These are phyloP conservation scores for Pseudozyma hubeiensis DNA, from an alignment of 1,284 basidiomycete genomes.

Conservation along the genomic window DNA sequence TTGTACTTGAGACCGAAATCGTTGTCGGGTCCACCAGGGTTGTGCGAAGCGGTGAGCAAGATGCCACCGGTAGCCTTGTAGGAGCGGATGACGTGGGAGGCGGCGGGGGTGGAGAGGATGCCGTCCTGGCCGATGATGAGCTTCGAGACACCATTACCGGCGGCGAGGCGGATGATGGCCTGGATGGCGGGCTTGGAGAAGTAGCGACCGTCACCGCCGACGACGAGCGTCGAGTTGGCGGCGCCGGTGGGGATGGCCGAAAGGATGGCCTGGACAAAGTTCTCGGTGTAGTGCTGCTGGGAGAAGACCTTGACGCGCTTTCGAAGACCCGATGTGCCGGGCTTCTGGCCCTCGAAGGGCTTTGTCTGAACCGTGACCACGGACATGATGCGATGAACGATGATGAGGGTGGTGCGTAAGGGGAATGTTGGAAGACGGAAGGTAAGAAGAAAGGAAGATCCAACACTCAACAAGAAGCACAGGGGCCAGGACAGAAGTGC, in stretches of 20 bases:
- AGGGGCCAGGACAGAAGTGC: neutral
- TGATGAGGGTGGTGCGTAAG: neutral
- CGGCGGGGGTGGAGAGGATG: conserved; percentile 96
- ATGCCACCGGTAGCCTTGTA: conserved; percentile 98
- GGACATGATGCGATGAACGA: conserved; percentile 47
- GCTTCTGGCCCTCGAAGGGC: conserved; percentile 68
- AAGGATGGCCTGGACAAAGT: conserved; percentile 95
- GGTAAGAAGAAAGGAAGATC: neutral
- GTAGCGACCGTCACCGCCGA: conserved; percentile 96
- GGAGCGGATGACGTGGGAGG: conserved; percentile 92
- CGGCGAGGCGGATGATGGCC: conserved; percentile 88
- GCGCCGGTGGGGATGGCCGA: conserved; percentile 85
- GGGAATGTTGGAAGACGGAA: neutral
- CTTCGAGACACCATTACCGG: conserved; percentile 76
- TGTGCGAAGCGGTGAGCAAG: conserved; percentile 96
- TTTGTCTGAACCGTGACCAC: conserved; percentile 61
- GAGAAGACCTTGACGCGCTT: conserved; percentile 69
- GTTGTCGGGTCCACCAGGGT: conserved; percentile 94
- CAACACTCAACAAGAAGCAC: too few relatives aligned
- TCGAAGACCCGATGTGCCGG: conserved; percentile 67
- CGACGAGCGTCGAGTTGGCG: conserved; percentile 81
- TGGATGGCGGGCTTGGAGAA: conserved; percentile 90
- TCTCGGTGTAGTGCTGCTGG: conserved; percentile 93
- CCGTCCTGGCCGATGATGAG: conserved; percentile 75
- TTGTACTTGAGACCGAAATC: conserved; percentile 99